A percentile compares a stretch with the other conserved stretches of the same genome.
phyloP scores from a whole-genome alignment of 257 asterid species.

The Salvia hispanica region DNA sequence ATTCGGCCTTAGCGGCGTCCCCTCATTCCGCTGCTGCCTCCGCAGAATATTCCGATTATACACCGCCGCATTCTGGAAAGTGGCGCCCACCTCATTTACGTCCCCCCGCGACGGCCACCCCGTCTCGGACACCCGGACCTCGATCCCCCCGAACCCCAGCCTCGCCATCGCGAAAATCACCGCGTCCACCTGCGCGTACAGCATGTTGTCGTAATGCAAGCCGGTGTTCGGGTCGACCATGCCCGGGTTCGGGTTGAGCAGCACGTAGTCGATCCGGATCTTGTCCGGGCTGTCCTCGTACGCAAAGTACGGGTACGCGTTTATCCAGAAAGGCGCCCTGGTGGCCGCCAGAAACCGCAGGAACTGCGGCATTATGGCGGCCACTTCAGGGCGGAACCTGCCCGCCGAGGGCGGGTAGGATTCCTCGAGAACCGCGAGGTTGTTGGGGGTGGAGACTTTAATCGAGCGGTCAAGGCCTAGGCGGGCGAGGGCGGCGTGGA shows the following conservation, averaged over 20 bases:
- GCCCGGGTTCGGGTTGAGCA: constrained; percentile 67
- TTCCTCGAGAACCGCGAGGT: constrained; percentile 56
- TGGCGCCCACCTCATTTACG: constrained; percentile 62
- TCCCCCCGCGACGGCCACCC: constrained; percentile 96
- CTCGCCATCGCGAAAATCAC: constrained; percentile 62
- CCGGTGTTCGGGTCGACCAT: constrained; percentile 63
- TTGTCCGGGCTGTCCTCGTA: constrained; percentile 64
- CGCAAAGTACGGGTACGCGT: constrained; percentile 91
- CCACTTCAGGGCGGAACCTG: constrained; percentile 49
- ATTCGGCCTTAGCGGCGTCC: constrained; percentile 76
- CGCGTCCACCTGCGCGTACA: constrained; percentile 87
- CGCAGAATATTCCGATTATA: constrained; percentile 64
- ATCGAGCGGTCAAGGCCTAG: constrained; percentile 55
- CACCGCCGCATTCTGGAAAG: constrained; percentile 61
- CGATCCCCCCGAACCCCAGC: constrained; percentile 65
- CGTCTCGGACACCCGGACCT: constrained; percentile 75
- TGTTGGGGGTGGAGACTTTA: constrained; percentile 74
- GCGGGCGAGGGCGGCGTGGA: constrained; percentile 61
- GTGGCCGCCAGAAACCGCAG: constrained; percentile 61
- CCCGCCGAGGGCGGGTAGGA: constrained; percentile 96
- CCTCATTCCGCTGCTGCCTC: constrained; percentile 59
- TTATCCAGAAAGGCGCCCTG: constrained; percentile 77
- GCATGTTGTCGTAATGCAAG: constrained; percentile 79
- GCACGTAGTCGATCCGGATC: constrained; percentile 65
- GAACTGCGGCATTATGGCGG: constrained; percentile 56